Base-by-base conservation (phyloP, 176 grass and related monocot genomes). In the Aegilops umbellulata region DNA sequence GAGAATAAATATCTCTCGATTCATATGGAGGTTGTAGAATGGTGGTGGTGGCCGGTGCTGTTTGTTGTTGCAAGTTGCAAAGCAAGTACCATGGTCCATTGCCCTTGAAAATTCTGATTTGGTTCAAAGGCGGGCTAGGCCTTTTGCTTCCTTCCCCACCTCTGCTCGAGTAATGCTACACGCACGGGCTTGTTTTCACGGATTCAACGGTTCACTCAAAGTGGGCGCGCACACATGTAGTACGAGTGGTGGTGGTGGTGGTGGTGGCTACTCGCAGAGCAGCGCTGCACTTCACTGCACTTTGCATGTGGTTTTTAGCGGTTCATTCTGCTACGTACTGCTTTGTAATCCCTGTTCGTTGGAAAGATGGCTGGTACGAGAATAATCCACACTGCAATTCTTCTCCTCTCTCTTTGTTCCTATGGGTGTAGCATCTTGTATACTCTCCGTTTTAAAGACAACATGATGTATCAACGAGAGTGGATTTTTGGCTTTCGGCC, bases 31-130 rank as follows among this genome's bases (percentile, higher is more conserved):
- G 27, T 53, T 76, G 44, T 24, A 49, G 27, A 69, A 15, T 32
- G 79, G 63, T 81, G 36, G 77, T 31, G 58, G 65, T 53, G 62
- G 70, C 24, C 24, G 71, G 79, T 22, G 49, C 80, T 57, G 62
- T 62, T 61, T 30, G 44, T 42, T 53, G 62, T n/a, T 51, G 79
- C 79, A 8, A 30, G 35, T 80, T 80, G 39, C 79, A 81, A 53
- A 47, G 16, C 61, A 81, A 53, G 63, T 81, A 81, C 79, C 63
- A 35, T 69, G 79, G 79, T 81, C 66, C 22, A 42, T 70, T 17
- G 39, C 42, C 27, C 79, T 46, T 81, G 65, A 51, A 68, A 51
- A 81, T 68, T 51, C 64, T 23, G 79, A 81, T 69, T 68, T 68
- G 64, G 44, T 75, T 82, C 44, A 82, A 82, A 69, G 66, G 44